phyloP scores from a whole-genome alignment of 176 grass and related monocot genomes.

The Saccharum officinarum region DNA sequence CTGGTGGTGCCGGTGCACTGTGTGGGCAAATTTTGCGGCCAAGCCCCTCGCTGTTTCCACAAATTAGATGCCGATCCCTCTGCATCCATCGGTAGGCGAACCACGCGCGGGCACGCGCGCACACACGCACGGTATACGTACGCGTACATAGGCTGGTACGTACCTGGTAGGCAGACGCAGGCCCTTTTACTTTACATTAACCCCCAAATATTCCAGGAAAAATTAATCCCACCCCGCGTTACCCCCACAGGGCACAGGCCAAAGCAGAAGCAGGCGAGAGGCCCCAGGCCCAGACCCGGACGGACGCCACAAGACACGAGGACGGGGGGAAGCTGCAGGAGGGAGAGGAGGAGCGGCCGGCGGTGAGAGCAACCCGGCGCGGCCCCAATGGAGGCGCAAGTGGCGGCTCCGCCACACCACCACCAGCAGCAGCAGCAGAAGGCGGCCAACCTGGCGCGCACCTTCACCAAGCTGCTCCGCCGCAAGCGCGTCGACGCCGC shows the following conservation, averaged over 20 bases:
- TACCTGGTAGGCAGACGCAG: neutral
- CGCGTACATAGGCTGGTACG: neutral
- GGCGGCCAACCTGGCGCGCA: conserved; percentile 49
- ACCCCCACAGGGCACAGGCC: too few relatives aligned
- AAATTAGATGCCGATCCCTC: neutral
- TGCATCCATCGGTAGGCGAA: conserved; percentile 13
- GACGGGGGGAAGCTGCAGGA: neutral
- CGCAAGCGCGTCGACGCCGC: conserved; percentile 42
- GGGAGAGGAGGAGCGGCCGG: neutral
- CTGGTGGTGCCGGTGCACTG: too few relatives aligned
- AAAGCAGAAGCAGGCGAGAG: neutral
- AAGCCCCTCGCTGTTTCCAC: neutral
- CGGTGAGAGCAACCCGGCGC: neutral
- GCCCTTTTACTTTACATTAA: conserved; percentile 62
- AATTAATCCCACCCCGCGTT: conserved; percentile 39
- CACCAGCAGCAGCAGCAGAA: conserved; percentile 40
- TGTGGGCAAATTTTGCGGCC: neutral
- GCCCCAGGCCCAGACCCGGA: neutral
- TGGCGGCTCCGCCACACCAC: conserved; percentile 29
- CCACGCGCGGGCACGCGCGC: neutral
- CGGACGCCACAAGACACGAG: neutral
- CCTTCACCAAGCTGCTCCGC: conserved; percentile 76
- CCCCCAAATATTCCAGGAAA: conserved; percentile 54
- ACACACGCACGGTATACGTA: conserved; percentile 9
- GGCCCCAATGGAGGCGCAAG: conserved; percentile 50